Percentiles rank a stretch among this genome's conserved stretches.
phyloP scores from a whole-genome alignment of 169 alveolate species.

The Plasmodium gonderi region DNA sequence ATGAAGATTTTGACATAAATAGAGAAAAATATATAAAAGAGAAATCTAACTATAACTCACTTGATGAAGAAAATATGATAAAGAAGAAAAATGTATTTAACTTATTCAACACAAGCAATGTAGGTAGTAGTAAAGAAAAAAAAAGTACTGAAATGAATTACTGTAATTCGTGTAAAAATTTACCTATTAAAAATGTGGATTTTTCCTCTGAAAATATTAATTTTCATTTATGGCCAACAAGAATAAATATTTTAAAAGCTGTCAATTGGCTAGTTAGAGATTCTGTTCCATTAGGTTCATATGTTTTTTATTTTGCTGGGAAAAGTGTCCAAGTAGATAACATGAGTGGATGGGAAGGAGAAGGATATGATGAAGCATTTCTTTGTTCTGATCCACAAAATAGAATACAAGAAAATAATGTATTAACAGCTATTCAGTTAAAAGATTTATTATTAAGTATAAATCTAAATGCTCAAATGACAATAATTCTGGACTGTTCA shows the following conservation, averaged over 20 bases:
- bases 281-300: conserved; percentile 85
- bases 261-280: conserved; percentile 89
- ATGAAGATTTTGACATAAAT: conserved; percentile 73
- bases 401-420: conserved; percentile 79
- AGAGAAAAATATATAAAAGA: conserved; percentile 15
- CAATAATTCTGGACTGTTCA: conserved; percentile 88
- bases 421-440: conserved; percentile 86
- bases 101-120: conserved; percentile 74
- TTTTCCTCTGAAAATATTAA: conserved; percentile 75
- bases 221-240: conserved; percentile 83
- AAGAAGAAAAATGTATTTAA: conserved; percentile 50
- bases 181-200: conserved; percentile 81
- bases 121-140: conserved; percentile 51
- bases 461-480: conserved; percentile 81
- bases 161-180: conserved; percentile 77
- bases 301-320: conserved; percentile 91
- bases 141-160: conserved; percentile 5
- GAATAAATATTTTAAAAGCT: conserved; percentile 86
- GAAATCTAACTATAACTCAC: conserved; percentile 4
- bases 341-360: conserved; percentile 93
- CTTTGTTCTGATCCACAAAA: conserved; percentile 89
- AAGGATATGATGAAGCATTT: conserved; percentile 93
- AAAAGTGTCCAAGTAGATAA: conserved; percentile 92
- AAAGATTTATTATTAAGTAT: conserved; percentile 83
- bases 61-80: conserved; percentile 12